These are phyloP conservation scores for Scenedesmus sp. DNA, from an alignment of 163 green algal species.

Conservation along the genomic window DNA sequence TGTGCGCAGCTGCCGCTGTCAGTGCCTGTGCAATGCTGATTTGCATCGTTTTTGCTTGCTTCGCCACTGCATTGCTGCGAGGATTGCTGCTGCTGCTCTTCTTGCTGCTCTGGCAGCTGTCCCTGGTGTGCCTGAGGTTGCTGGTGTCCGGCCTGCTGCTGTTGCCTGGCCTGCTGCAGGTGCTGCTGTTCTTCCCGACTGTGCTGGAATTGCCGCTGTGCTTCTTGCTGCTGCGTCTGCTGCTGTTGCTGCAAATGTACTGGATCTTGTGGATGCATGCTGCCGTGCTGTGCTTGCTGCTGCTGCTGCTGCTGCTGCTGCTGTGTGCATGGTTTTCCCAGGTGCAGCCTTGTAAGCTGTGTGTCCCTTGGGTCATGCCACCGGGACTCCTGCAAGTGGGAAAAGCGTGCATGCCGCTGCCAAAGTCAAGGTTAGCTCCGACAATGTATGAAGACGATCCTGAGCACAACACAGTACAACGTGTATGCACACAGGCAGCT, in stretches of 20 bases:
- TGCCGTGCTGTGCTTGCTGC: background rate
- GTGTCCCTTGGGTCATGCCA: slow-evolving; percentile 40
- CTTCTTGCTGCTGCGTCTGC: background rate
- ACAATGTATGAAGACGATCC: too few relatives aligned
- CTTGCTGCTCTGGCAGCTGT: background rate
- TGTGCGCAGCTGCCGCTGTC: background rate
- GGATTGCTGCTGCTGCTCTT: background rate
- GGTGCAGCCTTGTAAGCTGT: background rate
- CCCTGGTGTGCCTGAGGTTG: background rate
- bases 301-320: background rate
- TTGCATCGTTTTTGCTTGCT: background rate
- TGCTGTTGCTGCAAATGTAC: slow-evolving; percentile 3
- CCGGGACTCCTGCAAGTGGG: slow-evolving; percentile 6
- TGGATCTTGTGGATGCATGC: background rate
- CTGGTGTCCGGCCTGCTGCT: background rate
- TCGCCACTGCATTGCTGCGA: background rate
- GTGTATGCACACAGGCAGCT: too few relatives aligned
- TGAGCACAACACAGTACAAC: too few relatives aligned
- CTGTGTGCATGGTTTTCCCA: background rate
- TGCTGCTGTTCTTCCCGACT: background rate
- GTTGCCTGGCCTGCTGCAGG: background rate
- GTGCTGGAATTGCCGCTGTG: background rate
- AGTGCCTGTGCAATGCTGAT: background rate
- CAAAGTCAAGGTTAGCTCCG: background rate
- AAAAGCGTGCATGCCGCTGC: background rate